Evolutionary conservation across 331 rosid genomes (phyloP).

Genomic region (Telfairia occidentalis): DNA sequence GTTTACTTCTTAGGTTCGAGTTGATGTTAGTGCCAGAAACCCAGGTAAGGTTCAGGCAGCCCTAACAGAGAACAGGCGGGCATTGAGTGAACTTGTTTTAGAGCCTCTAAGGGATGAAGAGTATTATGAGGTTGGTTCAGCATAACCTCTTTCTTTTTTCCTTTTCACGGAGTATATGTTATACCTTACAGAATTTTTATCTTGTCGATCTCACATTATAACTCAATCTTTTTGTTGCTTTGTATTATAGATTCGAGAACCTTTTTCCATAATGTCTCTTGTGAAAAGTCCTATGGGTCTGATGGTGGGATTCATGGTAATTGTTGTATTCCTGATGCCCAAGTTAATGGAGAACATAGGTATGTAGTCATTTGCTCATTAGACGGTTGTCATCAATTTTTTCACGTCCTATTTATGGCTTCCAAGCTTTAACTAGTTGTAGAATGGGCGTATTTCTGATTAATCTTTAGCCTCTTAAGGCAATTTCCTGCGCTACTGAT

Average conservation of each 20-base stretch:
- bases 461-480: not conserved
- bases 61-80: constrained; percentile 80
- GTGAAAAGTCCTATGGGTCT: constrained; percentile 99
- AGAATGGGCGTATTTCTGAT: not conserved
- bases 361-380: constrained; percentile 23
- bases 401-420: not conserved
- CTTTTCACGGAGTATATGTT: not conserved
- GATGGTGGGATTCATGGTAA: constrained; percentile 96
- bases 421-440: not conserved
- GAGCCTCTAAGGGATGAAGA: constrained; percentile 82
- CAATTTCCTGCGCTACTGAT: not conserved
- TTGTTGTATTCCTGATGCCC: constrained; percentile 93
- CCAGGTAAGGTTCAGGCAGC: constrained; percentile 98
- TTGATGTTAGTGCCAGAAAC: constrained; percentile 95
- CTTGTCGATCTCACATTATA: not conserved
- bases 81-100: constrained; percentile 59
- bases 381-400: not conserved
- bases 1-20: constrained; percentile 55
- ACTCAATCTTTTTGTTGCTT: not conserved
- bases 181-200: not conserved
- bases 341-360: constrained; percentile 94
- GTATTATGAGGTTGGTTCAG: constrained; percentile 76
- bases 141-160: not conserved
- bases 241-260: constrained; percentile 66
- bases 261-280: constrained; percentile 68